phyloP scores from a whole-genome alignment of 2,329 filamentous ascomycete species.

The Sarocladiaceae sp. region DNA sequence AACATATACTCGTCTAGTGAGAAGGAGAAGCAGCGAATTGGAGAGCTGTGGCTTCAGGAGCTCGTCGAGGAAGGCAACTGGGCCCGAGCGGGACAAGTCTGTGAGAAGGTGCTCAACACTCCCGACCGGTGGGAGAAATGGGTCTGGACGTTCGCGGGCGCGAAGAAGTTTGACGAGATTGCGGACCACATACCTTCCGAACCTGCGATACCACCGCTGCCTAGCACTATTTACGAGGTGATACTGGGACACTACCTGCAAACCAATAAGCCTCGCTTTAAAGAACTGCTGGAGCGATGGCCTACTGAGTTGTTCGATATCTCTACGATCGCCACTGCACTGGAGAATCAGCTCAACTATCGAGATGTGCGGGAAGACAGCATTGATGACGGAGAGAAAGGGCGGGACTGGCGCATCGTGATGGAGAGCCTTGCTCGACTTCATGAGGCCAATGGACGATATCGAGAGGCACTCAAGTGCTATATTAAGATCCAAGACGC shows the following conservation, averaged over 20 bases:
- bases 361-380: slow-evolving; percentile 70
- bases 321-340: slow-evolving; percentile 64
- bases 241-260: slow-evolving; percentile 85
- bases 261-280: slow-evolving; percentile 67
- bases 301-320: slow-evolving; percentile 78
- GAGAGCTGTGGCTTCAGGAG: slow-evolving; percentile 89
- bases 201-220: slow-evolving; percentile 71
- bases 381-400: slow-evolving; percentile 64
- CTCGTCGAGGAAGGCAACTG: slow-evolving; percentile 71
- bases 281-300: slow-evolving; percentile 77
- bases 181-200: slow-evolving; percentile 73
- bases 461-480: slow-evolving; percentile 77
- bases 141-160: slow-evolving; percentile 86
- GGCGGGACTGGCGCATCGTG: slow-evolving; percentile 83
- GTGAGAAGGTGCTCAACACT: slow-evolving; percentile 74
- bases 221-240: slow-evolving; percentile 79
- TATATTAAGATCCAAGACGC: slow-evolving; percentile 91
- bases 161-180: slow-evolving; percentile 84
- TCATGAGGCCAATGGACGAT: slow-evolving; percentile 73
- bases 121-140: slow-evolving; percentile 88
- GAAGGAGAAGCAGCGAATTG: slow-evolving; percentile 83
- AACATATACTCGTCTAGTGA: slow-evolving; percentile 61
- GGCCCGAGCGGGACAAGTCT: slow-evolving; percentile 70
- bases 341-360: slow-evolving; percentile 76
- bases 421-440: slow-evolving; percentile 79